These are phyloP conservation scores for Arthroderma uncinatum DNA, from an alignment of 2,329 filamentous ascomycete genomes.

Conservation along the genomic window DNA sequence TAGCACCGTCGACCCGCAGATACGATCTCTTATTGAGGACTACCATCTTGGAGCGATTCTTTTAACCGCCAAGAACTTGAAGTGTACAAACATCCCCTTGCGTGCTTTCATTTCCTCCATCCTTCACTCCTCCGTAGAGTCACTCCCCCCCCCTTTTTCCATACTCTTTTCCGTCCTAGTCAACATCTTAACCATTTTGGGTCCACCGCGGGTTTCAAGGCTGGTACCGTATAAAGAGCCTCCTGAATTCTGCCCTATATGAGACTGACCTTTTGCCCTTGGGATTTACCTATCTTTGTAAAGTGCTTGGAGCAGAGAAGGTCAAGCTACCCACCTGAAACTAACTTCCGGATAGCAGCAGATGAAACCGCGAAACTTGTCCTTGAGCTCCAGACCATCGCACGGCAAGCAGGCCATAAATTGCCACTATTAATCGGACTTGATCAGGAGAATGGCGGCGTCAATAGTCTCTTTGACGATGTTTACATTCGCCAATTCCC, in stretches of 20 bases:
- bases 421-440: constrained; percentile 81
- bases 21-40: constrained; percentile 51
- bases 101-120: constrained; percentile 6
- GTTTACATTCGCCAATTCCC: constrained; percentile 94
- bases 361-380: constrained; percentile 80
- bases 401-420: constrained; percentile 78
- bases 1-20: constrained; percentile 51
- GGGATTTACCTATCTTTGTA: too few species aligned
- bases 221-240: too few species aligned
- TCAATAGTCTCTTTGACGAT: constrained; percentile 93
- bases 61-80: constrained; percentile 54
- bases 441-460: constrained; percentile 95
- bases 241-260: too few species aligned
- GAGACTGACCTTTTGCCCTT: too few species aligned
- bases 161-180: constrained; percentile 1
- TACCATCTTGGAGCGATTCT: constrained; percentile 75
- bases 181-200: too few species aligned
- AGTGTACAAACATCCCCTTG: constrained; percentile 37
- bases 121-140: not conserved
- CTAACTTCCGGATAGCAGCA: constrained; percentile 53
- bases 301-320: not conserved
- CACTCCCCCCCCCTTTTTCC: constrained; percentile 7
- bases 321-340: not conserved
- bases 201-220: too few species aligned
- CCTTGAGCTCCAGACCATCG: constrained; percentile 84